Conservation (phyloP, 345 rosid species). For the Arabis hirsuta region DNA sequence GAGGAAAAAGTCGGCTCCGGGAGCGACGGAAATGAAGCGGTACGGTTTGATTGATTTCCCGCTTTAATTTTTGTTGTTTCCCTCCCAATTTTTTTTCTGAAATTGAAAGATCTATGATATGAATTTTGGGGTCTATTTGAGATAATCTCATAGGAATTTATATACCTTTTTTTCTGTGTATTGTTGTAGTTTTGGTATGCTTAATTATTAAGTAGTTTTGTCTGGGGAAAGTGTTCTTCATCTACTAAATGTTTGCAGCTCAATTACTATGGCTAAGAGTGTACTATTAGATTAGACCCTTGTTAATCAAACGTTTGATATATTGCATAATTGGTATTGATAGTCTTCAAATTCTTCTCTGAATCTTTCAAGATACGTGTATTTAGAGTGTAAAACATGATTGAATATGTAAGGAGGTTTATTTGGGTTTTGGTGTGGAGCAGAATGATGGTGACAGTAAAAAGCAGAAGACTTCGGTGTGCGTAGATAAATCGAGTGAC, state of each 20-base stretch:
- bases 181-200: neutral
- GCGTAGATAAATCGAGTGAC: constrained; percentile 52
- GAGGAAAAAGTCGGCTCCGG: constrained; percentile 50
- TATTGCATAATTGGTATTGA: neutral
- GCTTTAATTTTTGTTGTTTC: neutral
- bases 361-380: neutral
- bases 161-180: neutral
- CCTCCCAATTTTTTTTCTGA: neutral
- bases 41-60: constrained; percentile 34
- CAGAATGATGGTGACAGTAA: constrained; percentile 61
- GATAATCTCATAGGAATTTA: neutral
- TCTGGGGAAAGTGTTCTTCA: neutral
- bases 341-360: neutral
- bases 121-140: neutral
- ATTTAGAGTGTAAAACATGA: neutral
- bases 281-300: neutral
- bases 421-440: constrained; percentile 28
- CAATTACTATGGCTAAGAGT: neutral
- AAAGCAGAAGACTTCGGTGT: constrained; percentile 40
- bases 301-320: constrained; percentile 2
- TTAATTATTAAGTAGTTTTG: neutral
- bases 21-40: constrained; percentile 56
- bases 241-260: neutral
- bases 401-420: neutral
- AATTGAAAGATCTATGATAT: constrained; percentile 15